These are phyloP conservation scores for Phoenix roebelenii DNA, from an alignment of 176 grass and related monocot species.

Conservation along the genomic window DNA sequence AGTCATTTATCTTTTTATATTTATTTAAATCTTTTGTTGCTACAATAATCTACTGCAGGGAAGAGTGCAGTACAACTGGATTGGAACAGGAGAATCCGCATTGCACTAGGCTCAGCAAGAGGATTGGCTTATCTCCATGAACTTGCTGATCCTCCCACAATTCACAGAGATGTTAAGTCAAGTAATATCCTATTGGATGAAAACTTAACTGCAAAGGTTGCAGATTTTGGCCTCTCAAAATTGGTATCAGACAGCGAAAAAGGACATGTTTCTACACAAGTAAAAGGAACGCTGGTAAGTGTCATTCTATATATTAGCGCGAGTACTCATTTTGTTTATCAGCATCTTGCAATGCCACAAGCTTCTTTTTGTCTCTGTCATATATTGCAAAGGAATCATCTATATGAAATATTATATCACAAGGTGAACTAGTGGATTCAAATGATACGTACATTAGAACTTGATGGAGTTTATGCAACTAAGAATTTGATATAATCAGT, in stretches of 20 bases:
- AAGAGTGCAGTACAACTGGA: constrained; percentile 74
- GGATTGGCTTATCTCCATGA: constrained; percentile 89
- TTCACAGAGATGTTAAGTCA: constrained; percentile 92
- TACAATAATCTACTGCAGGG: constrained; percentile 26
- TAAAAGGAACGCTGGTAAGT: constrained; percentile 80
- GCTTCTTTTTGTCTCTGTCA: too few relatives aligned
- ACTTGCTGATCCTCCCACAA: constrained; percentile 90
- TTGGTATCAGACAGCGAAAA: constrained; percentile 58
- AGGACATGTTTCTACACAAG: constrained; percentile 75
- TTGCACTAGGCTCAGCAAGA: constrained; percentile 66
- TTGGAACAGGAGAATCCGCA: constrained; percentile 69
- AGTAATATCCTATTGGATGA: constrained; percentile 94
- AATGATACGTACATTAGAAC: too few relatives aligned
- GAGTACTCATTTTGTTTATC: neutral
- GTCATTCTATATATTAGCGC: too few relatives aligned
- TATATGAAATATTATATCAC: too few relatives aligned
- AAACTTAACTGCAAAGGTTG: constrained; percentile 85
- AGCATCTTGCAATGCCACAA: neutral
- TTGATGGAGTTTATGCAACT: too few relatives aligned
- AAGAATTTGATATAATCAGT: too few relatives aligned
- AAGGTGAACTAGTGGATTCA: too few relatives aligned
- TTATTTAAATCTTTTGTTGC: neutral
- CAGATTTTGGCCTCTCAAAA: constrained; percentile 95
- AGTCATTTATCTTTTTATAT: too few relatives aligned
- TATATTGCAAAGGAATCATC: too few relatives aligned